Base-by-base conservation (phyloP, 2,329 filamentous ascomycete genomes). In the Fusarium marasasianum region DNA sequence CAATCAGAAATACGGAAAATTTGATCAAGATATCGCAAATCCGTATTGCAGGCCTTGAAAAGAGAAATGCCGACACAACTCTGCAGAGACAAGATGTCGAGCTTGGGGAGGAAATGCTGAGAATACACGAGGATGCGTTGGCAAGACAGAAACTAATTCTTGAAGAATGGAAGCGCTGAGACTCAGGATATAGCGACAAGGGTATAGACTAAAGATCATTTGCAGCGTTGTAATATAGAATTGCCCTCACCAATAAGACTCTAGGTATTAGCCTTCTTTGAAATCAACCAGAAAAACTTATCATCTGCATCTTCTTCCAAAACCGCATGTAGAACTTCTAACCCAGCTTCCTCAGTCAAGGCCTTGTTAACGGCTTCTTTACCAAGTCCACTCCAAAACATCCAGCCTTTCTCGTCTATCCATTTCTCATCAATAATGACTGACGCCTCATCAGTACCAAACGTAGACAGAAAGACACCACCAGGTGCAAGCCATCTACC, bases 311-410 rank as follows among this genome's bases (percentile, higher is more conserved):
- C 60, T 14, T 50, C 59, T 31, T 71, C 59, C 8, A 71, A 18
- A 15, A 22, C 15, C 2, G 29, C 29, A 6, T 38, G 40, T 14
- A 47, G 41, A 17, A 71, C 17, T 11, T 22, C 29, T 8, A 71
- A 11, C 5, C 33, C 68, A 22, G 17, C 48, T 5, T 31, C 51
- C 7, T 45, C 1, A 20, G 64, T 24, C 22, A 70, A 50, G 2
- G n/a, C 41, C 5, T 53, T 41, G 1, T 33, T 20, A 0, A 45
- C n/a, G 1, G 8, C 14, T 1, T 55, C 60, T 5, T 44, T 40
- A 1, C 66, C 67, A 11, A 70, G 68, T 1, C 43, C 53, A 4
- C 71, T 72, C 71, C 69, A 73, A 13, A 73, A 73, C 69, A 73
- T 73, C 71, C 71, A 73, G 0, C 71, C 69, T 5, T 73, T 48